phyloP scores from a whole-genome alignment of 2,329 filamentous ascomycete species.

The Penicillium sp. region DNA sequence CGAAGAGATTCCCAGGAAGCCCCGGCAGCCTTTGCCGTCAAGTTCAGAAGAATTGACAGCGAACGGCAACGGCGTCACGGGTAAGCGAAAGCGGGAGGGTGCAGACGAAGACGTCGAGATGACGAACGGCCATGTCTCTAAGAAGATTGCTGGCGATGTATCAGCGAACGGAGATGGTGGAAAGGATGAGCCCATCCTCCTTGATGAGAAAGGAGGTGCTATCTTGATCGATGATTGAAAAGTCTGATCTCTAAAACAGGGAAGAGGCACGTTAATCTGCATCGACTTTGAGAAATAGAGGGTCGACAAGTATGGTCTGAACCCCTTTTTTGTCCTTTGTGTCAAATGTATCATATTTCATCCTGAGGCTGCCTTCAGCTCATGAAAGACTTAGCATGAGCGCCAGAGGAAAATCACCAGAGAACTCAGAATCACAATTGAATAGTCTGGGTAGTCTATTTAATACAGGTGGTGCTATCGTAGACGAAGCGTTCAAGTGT shows the following conservation, averaged over 20 bases:
- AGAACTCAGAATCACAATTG: too few relatives aligned
- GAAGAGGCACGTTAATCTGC: too few relatives aligned
- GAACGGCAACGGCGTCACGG: conserved; percentile 22
- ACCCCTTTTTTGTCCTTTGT: neutral
- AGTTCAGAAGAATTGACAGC: conserved; percentile 21
- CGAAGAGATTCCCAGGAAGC: conserved; percentile 46
- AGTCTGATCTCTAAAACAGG: too few relatives aligned
- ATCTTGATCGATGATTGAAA: conserved; percentile 61
- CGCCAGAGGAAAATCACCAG: too few relatives aligned
- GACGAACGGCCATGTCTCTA: conserved; percentile 35
- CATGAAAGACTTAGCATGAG: neutral
- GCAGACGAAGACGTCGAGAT: conserved; percentile 35
- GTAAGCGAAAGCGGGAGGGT: conserved; percentile 44
- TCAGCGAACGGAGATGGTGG: conserved; percentile 38
- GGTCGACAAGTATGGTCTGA: neutral
- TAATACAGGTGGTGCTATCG: too few relatives aligned
- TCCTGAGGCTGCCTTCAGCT: too few relatives aligned
- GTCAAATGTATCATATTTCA: conserved; percentile 12
- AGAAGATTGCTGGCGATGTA: conserved; percentile 32
- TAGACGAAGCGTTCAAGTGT: too few relatives aligned
- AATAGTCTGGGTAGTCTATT: too few relatives aligned
- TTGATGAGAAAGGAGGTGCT: conserved; percentile 54
- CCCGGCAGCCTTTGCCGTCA: conserved; percentile 34
- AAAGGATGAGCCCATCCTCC: conserved; percentile 31
- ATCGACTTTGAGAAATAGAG: neutral